Base-by-base conservation (phyloP, 345 rosid species). In the Syzygium aqueum region DNA sequence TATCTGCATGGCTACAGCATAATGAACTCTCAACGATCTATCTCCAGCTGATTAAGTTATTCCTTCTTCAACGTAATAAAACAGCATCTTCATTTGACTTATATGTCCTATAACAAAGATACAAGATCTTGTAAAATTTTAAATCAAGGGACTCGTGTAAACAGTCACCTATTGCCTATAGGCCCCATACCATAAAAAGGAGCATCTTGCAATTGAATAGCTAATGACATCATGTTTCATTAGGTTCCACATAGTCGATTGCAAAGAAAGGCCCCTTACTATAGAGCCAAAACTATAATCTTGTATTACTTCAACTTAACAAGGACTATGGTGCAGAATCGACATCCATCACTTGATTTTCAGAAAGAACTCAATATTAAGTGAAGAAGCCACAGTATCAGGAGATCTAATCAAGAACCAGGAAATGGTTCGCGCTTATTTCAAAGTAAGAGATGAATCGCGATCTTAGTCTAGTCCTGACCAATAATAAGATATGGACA, bases 1-100 rank as follows among this genome's bases (percentile, higher is more conserved):
- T 91, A 88, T 95, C 99, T 96, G 94, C 92, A 93, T 13, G 86
- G 88, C 84, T 53, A 85, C 52, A 59, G 77, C 57, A 78, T 33
- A 77, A 85, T 51, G 57, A 84, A 87, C 53, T 57, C 65, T 51
- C 85, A 83, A 83, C 85, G 2, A 83, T 83, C 53, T 83, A 49
- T 49, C 85, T 28, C 40, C 85, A 25, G 22, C 85, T 50, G 53
- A 83, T 83, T 83, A 51, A 51, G 49, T 37, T 73, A 73, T 33
- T 73, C 82, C 22, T 67, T 21, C 49, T 0, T 73, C 82, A 73
- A 37, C 11, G 46, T 73, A 73, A 37, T 73, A 49, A 73, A 73
- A 73, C 49, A 73, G 27, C 82, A 73, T 22, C 82, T 0, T 73
- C 46, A 73, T 73, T 73, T 73, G 37, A 73, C 82, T 73, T 37